Evolutionary conservation across 2,329 filamentous ascomycete species (phyloP).

Genomic region (Colletotrichum lupini): DNA sequence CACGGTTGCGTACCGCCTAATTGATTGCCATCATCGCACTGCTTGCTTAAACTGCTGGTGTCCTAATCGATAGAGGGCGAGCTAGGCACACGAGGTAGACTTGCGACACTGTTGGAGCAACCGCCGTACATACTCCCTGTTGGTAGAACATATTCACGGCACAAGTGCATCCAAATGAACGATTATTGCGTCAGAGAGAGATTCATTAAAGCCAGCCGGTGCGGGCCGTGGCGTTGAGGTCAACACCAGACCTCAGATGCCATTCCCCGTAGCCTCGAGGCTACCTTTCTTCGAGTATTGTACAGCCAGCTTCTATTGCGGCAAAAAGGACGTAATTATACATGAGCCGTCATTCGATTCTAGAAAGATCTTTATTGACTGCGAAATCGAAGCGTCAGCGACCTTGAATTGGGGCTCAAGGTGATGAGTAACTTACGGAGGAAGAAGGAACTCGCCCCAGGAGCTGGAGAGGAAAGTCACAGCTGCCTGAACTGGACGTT

Average conservation of each 20-base stretch:
- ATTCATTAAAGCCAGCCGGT: conserved; percentile 19
- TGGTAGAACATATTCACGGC: background rate
- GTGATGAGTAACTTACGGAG: conserved; percentile 60
- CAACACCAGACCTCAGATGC: conserved; percentile 11
- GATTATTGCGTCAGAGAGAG: conserved; percentile 3
- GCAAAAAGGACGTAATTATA: conserved; percentile 31
- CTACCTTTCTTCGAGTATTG: conserved; percentile 28
- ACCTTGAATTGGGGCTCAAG: background rate
- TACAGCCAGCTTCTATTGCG: conserved; percentile 33
- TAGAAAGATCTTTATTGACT: conserved; percentile 32
- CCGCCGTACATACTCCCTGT: background rate
- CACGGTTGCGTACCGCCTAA: background rate
- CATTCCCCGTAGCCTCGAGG: conserved; percentile 26
- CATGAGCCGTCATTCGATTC: conserved; percentile 23
- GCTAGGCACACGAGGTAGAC: background rate
- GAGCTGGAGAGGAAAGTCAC: conserved; percentile 75
- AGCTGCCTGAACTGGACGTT: conserved; percentile 59
- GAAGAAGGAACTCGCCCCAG: conserved; percentile 74
- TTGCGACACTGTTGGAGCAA: background rate
- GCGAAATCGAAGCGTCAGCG: background rate
- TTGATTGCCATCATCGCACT: background rate
- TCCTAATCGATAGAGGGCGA: background rate
- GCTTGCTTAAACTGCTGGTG: background rate
- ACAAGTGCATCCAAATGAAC: background rate
- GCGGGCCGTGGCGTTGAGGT: conserved; percentile 6